Evolutionary conservation across 352 stramenopile species (phyloP), one percentile per base, ranked within the genome.

Genomic region (Globisporangium abappressorium): DNA sequence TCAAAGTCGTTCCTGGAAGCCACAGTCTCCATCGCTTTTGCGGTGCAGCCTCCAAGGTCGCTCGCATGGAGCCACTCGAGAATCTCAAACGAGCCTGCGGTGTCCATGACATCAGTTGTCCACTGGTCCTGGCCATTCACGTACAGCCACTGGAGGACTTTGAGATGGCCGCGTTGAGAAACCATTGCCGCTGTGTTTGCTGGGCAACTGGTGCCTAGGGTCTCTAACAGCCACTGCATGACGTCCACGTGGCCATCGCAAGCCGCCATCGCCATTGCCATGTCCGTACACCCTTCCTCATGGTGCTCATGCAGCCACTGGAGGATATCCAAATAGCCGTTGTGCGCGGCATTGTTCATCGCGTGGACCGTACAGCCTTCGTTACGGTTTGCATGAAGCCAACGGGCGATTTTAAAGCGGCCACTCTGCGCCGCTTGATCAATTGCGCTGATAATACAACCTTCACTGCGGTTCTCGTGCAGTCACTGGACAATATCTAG

Each of bases 401-500:
- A 66, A 5, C 43, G 4, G 6, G 59, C 26, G 6, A 58, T 70
- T 5, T 64, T 41, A 26, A 64, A n/a, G 26, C 43, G 58, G 22
- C 38, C 38, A 18, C 43, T 30, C 14, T 2, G 22, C 30, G 41
- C 58, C 6, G 36, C 57, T 60, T 64, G 24, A 33, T 33, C 30
- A 1, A 33, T 33, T 33, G 30, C 30, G 30, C 30, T 33, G 30
- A 5, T 33, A 33, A 5, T 33, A 33, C 62, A 68, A 12, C 62
- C 62, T 53, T 68, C 62, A 38, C 56, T 46, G 8, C 70, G 66
- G 56, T 76, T 34, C 5, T 49, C 64, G 18, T 76, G 60, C 4
- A 77, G 70, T 64, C 70, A 77, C 53, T 73, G 59, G n/a, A 77
- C 22, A 22, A 76, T 54, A 1, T 57, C 28, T 5, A 30, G 4